Percentiles rank a stretch among this genome's conserved stretches.
These are phyloP conservation scores for Tulasnella sp. DNA, from an alignment of 768 basidiomycete genomes.

Conservation along the genomic window DNA sequence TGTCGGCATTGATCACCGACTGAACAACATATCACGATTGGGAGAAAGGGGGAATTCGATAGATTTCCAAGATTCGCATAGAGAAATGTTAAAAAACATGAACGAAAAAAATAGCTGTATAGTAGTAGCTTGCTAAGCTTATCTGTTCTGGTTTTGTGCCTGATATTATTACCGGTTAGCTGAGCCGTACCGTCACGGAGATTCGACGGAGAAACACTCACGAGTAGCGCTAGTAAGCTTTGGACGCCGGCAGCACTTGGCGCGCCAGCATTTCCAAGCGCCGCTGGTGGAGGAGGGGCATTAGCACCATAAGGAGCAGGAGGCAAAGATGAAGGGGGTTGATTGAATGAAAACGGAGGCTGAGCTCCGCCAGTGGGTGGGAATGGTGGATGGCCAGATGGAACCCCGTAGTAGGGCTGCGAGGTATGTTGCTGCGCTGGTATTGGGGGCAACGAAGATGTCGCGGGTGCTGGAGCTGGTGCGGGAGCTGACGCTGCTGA, in stretches of 20 bases:
- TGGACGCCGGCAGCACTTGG: not conserved
- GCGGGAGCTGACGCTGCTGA: slow-evolving; percentile 16
- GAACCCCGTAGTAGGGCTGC: not conserved
- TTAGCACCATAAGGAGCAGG: not conserved
- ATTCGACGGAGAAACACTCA: not conserved
- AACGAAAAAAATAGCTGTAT: too few species aligned
- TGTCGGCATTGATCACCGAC: too few species aligned
- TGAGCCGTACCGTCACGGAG: not conserved
- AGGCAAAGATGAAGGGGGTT: not conserved
- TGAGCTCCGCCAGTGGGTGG: not conserved
- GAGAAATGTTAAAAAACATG: too few species aligned
- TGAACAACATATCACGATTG: too few species aligned
- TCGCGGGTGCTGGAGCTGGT: slow-evolving; percentile 25
- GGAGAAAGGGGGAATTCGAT: too few species aligned
- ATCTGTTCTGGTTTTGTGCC: slow-evolving; percentile 13
- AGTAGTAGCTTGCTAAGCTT: too few species aligned
- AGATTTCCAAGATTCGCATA: too few species aligned
- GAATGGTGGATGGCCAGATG: not conserved
- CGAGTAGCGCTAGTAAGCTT: slow-evolving; percentile 6
- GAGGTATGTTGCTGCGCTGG: slow-evolving; percentile 24
- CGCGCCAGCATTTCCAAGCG: not conserved
- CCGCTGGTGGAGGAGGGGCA: not conserved
- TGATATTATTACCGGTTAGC: not conserved
- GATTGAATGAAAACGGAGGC: not conserved
- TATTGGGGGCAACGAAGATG: slow-evolving; percentile 27